Conservation (phyloP, 108 stramenopile genomes). For the Parietichytrium sp. region DNA sequence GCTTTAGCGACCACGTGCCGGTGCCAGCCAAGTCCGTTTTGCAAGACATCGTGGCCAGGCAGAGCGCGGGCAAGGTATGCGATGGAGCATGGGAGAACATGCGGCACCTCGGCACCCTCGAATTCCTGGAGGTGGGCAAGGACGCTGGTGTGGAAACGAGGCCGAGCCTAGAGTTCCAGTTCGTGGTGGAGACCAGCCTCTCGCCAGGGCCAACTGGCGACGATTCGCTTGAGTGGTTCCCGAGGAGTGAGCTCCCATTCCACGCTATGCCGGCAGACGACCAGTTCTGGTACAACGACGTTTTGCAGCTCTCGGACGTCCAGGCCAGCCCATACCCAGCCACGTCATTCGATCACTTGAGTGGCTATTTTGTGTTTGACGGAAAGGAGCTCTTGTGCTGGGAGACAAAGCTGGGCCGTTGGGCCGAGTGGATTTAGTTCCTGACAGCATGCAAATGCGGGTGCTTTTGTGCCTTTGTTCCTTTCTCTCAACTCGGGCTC, state of each 20-base stretch:
- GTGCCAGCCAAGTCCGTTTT: too few relatives aligned
- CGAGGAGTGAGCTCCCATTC: not conserved
- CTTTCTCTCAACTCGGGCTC: not conserved
- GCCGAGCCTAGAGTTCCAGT: not conserved
- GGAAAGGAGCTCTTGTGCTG: not conserved
- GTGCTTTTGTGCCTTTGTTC: not conserved
- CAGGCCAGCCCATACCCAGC: not conserved
- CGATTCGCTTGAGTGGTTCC: conserved; percentile 34
- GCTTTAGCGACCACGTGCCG: too few relatives aligned
- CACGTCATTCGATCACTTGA: too few relatives aligned
- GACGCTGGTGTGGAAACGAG: too few relatives aligned
- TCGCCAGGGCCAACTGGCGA: too few relatives aligned
- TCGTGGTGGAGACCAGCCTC: not conserved
- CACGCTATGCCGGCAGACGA: not conserved
- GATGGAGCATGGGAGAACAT: not conserved
- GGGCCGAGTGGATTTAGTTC: not conserved
- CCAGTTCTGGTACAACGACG: not conserved
- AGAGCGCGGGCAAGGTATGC: not conserved
- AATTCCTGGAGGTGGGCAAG: not conserved
- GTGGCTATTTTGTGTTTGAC: conserved; percentile 3
- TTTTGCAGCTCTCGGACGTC: not conserved
- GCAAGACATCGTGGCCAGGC: too few relatives aligned
- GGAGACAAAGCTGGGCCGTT: not conserved
- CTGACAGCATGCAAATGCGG: not conserved
- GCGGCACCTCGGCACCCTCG: not conserved